phyloP scores from a whole-genome alignment of 169 alveolate species.

The Cryptosporidium baileyi region DNA sequence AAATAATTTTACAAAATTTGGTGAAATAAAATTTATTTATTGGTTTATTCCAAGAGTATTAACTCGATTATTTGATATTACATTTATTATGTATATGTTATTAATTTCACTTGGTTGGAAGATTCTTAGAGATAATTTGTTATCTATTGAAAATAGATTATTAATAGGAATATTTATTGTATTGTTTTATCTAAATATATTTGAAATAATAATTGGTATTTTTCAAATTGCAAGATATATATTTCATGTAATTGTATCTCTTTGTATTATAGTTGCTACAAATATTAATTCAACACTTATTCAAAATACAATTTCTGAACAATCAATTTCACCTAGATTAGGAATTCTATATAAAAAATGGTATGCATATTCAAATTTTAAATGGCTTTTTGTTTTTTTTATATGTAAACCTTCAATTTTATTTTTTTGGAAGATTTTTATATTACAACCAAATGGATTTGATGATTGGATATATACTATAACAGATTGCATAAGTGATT shows the following conservation, averaged over 20 bases:
- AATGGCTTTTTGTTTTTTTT: constrained; percentile 29
- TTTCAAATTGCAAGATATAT: constrained; percentile 63
- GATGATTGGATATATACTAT: constrained; percentile 58
- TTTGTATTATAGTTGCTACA: constrained; percentile 47
- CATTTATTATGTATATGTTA: constrained; percentile 29
- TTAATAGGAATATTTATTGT: constrained; percentile 12
- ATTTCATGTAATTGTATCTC: constrained; percentile 18
- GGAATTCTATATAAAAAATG: constrained; percentile 51
- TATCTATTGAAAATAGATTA: constrained; percentile 23
- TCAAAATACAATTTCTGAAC: constrained; percentile 55
- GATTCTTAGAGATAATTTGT: constrained; percentile 38
- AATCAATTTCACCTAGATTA: constrained; percentile 57
- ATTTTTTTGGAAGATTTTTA: constrained; percentile 20
- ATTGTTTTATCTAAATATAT: constrained; percentile 29
- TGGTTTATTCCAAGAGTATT: constrained; percentile 61
- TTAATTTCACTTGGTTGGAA: constrained; percentile 68
- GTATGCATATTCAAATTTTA: constrained; percentile 37
- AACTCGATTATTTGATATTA: constrained; percentile 14
- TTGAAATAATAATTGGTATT: constrained; percentile 23
- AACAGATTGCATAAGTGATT: constrained; percentile 19
- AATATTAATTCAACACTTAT: constrained; percentile 45
- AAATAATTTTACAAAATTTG: neutral
- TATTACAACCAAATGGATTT: constrained; percentile 41
- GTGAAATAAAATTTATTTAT: constrained; percentile 4
- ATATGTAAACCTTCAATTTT: constrained; percentile 34